Evolutionary conservation across 148 eudicot species (phyloP).

Genomic region (Chenopodium suecicum): DNA sequence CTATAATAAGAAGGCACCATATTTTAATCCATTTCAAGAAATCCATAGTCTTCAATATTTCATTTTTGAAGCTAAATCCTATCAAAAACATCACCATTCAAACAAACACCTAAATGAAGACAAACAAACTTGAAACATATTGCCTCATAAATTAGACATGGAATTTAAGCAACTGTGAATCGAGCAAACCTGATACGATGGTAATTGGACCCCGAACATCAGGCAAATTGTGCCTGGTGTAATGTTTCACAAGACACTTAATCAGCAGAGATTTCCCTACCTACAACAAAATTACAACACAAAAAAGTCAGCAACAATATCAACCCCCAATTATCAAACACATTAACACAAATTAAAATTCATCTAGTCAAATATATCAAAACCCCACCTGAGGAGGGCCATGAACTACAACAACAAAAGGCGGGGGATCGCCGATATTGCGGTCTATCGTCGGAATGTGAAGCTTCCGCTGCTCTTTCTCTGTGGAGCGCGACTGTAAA

Average conservation of each 20-base stretch:
- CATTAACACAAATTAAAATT: not conserved
- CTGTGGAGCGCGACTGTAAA: constrained; percentile 58
- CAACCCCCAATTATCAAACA: not conserved
- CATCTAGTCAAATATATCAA: not conserved
- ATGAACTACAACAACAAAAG: constrained; percentile 83
- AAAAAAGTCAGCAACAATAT: not conserved
- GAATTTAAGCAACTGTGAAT: not conserved
- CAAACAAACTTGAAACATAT: not conserved
- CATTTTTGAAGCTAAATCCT: too few relatives aligned
- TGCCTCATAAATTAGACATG: not conserved
- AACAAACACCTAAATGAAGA: not conserved
- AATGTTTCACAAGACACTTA: constrained; percentile 83
- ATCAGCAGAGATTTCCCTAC: constrained; percentile 89
- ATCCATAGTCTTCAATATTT: not conserved
- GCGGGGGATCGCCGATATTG: constrained; percentile 69
- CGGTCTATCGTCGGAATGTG: constrained; percentile 80
- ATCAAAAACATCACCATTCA: too few relatives aligned
- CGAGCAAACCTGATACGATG: constrained; percentile 73
- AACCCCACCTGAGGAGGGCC: constrained; percentile 79
- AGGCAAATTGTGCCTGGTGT: constrained; percentile 81
- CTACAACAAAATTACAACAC: constrained; percentile 33
- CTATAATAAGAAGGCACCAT: constrained; percentile 31
- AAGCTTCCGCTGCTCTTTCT: constrained; percentile 88
- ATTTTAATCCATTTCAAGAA: not conserved
- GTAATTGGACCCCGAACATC: constrained; percentile 89